Evolutionary conservation across 257 asterid species (phyloP), one percentile per base, ranked within the genome.

Genomic region (Ballota nigra): DNA sequence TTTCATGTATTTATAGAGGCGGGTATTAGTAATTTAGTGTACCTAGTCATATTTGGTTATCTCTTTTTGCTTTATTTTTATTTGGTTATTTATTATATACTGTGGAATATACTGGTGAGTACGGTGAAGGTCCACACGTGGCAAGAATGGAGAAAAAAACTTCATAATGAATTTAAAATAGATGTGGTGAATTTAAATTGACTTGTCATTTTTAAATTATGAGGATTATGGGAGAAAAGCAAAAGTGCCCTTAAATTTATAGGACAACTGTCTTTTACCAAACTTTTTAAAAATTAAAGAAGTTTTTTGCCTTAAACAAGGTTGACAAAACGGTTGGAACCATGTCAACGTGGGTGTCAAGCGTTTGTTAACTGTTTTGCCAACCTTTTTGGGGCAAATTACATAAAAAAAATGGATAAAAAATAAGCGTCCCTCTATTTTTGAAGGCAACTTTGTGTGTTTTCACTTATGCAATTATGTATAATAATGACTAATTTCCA

Each of bases 1-100:
- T 68, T 68, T 68, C 76, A 41, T 33, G 61, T 56, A 43, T 78
- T 40, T 73, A 73, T 73, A 73, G 79, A 73, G 82, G 33, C 67
- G 59, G 3, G 58, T 16, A 34, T 34, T 41, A 40, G 49, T 11
- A 41, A 41, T 12, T 41, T 13, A 18, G 49, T 20, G 20, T 63
- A 12, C 8, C 18, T 22, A 76, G 76, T 76, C 45, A 5, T 29
- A 18, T 19, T 43, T 69, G 0, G 52, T 40, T 36, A 2, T 75
- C 69, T 62, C 18, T 40, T 12, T 59, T 34, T 43, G 4, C 5
- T 43, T 15, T 34, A 2, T n/a, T 16, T 40, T 55, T 24, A 0
- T 9, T 24, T 40, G 13, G 4, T 36, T 10, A 16, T 6, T 45
- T 57, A 26, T 41, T 57, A 19, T 56, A 59, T 49, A 19, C 58